A percentile compares a stretch with the other conserved stretches of the same genome.
Conservation (phyloP, 2,329 filamentous ascomycete species). For the Colletotrichum orbiculare region DNA sequence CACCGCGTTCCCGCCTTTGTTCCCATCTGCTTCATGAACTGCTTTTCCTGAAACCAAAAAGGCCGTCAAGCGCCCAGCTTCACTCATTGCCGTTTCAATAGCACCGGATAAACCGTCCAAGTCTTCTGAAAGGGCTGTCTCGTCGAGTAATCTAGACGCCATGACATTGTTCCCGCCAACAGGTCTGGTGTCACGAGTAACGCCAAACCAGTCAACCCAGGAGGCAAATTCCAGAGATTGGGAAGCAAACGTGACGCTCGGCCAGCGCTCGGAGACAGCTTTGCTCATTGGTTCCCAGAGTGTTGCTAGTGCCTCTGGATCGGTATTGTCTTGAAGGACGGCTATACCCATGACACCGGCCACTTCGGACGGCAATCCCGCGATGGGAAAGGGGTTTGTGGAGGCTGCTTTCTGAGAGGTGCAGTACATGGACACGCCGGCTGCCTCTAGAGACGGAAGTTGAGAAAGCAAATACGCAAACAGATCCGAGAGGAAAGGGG, state of each 20-base stretch:
- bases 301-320: slow-evolving; percentile 40
- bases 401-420: slow-evolving; percentile 41
- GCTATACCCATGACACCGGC: slow-evolving; percentile 49
- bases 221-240: slow-evolving; percentile 37
- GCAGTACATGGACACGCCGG: slow-evolving; percentile 63
- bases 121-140: slow-evolving; percentile 48
- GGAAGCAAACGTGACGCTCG: slow-evolving; percentile 40
- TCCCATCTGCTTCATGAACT: slow-evolving; percentile 54
- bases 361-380: slow-evolving; percentile 41
- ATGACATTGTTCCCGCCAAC: slow-evolving; percentile 51
- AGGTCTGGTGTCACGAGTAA: slow-evolving; percentile 47
- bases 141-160: slow-evolving; percentile 58
- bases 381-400: slow-evolving; percentile 50
- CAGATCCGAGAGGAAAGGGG: slow-evolving; percentile 57
- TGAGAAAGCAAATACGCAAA: slow-evolving; percentile 58
- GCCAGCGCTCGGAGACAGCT: slow-evolving; percentile 52
- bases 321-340: slow-evolving; percentile 50
- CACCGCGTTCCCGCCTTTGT: slow-evolving; percentile 59
- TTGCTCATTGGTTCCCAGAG: slow-evolving; percentile 50
- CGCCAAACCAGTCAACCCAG: slow-evolving; percentile 51
- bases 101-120: slow-evolving; percentile 49
- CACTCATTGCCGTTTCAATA: slow-evolving; percentile 47
- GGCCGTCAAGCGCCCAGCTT: slow-evolving; percentile 44
- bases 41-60: slow-evolving; percentile 58
- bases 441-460: slow-evolving; percentile 59